Evolutionary conservation across 768 basidiomycete genomes (phyloP).

Genomic region (Lentinus tigrinus): DNA sequence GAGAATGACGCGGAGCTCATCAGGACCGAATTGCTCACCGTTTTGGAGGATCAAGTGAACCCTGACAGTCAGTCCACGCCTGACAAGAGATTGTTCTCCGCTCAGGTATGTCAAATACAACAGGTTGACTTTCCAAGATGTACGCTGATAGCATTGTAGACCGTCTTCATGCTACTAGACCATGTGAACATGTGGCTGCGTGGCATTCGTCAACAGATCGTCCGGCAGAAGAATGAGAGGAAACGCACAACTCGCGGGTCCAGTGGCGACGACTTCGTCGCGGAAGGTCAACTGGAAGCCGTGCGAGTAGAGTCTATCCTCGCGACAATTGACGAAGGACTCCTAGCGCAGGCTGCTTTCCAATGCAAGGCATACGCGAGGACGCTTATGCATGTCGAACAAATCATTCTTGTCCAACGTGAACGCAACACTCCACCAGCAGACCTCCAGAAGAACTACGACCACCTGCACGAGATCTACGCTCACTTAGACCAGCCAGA

Average conservation of each 20-base stretch:
- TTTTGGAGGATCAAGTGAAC: constrained; percentile 86
- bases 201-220: constrained; percentile 63
- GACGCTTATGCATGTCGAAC: constrained; percentile 93
- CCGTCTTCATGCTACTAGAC: constrained; percentile 91
- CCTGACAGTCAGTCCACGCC: constrained; percentile 51
- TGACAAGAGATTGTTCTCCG: constrained; percentile 87
- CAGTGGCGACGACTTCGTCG: constrained; percentile 37
- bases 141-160: constrained; percentile 44
- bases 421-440: constrained; percentile 24
- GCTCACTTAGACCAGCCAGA: constrained; percentile 96
- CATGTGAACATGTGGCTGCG: constrained; percentile 91
- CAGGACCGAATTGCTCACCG: constrained; percentile 70
- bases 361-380: constrained; percentile 94
- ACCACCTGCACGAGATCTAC: constrained; percentile 93
- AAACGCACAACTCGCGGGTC: constrained; percentile 30
- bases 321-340: constrained; percentile 77
- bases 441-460: constrained; percentile 73
- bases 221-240: constrained; percentile 47
- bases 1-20: constrained; percentile 64
- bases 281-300: constrained; percentile 46
- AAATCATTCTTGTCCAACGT: constrained; percentile 61
- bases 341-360: constrained; percentile 92
- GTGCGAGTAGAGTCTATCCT: constrained; percentile 76
- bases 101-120: constrained; percentile 62
- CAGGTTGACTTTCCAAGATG: not conserved